Evolutionary conservation across 2,329 filamentous ascomycete genomes (phyloP), one percentile per base, ranked within the genome.

Genomic region (Gaeumannomyces sp.): DNA sequence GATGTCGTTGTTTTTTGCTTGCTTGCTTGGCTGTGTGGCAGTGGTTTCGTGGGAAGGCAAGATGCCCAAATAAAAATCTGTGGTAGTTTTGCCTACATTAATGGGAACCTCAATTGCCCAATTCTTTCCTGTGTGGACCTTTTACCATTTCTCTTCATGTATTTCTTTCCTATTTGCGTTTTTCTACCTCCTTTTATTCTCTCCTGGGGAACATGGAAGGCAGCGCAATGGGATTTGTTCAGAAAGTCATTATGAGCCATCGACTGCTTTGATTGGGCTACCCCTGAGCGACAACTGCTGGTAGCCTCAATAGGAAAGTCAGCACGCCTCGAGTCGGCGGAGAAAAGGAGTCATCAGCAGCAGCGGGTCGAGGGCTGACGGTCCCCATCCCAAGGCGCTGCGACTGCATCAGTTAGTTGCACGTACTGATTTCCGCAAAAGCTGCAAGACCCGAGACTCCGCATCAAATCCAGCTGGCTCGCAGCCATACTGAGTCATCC

Each of bases 401-500:
- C 38, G 14, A 5, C 38, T 16, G 38, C 38, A 22, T 45, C 38
- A 45, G 19, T 45, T 45, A 8, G n/a, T n/a, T n/a, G 14, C 38
- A 45, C 19, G 38, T 16, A 45, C 38, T 53, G 45, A 6, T 7
- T 53, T 22, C 25, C 45, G 45, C 45, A 53, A 53, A 11, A 25
- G 19, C 11, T 53, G n/a, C 45, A 53, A 22, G 45, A 11, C 45
- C n/a, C 22, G 45, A 25, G n/a, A 5, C 19, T 53, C n/a, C 19
- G 19, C 22, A 53, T 53, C 45, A n/a, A 53, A 19, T 8, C 1
- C 45, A 53, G 45, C 45, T 53, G 45, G 22, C 4, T 53, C 19
- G 19, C 45, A 53, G 45, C 45, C 45, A 53, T 53, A 53, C 45
- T 53, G 45, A 53, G 45, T 53, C 45, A 53, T 53, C 45, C 45